Evolutionary conservation across 2,329 filamentous ascomycete genomes (phyloP).

Genomic region (Verticillium tricorpus): DNA sequence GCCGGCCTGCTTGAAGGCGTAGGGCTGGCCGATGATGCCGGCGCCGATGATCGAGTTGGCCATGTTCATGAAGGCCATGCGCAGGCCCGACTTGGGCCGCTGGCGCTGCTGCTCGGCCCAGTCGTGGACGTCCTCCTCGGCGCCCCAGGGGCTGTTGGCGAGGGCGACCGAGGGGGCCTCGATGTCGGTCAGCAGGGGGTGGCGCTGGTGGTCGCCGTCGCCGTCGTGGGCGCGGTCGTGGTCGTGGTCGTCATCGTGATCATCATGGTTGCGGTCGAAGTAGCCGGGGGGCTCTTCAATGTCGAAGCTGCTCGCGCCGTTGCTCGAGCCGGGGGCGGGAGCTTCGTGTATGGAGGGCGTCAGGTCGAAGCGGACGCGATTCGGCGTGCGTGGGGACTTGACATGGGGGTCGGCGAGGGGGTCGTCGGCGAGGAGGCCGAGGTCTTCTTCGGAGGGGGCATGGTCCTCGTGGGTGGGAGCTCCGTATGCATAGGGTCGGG

Average conservation of each 20-base stretch:
- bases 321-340: conserved; percentile 9
- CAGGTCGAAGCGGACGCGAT: conserved; percentile 71
- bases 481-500: conserved; percentile 14
- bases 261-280: conserved; percentile 1
- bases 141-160: conserved; percentile 46
- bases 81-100: conserved; percentile 79
- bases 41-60: conserved; percentile 93
- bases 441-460: conserved; percentile 16
- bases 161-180: conserved; percentile 74
- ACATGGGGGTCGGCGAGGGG: conserved; percentile 13
- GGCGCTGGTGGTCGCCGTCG: conserved; percentile 35
- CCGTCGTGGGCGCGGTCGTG: conserved; percentile 7
- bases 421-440: conserved; percentile 16
- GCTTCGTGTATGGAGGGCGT: conserved; percentile 36
- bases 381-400: conserved; percentile 55
- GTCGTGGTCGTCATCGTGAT: conserved; percentile 1
- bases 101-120: conserved; percentile 50
- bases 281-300: conserved; percentile 10
- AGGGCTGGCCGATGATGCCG: conserved; percentile 79
- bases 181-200: conserved; percentile 76
- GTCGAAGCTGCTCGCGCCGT: conserved; percentile 13
- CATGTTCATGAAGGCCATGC: conserved; percentile 98
- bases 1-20: conserved; percentile 91
- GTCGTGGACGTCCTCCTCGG: conserved; percentile 36
- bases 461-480: conserved; percentile 10